Conservation (phyloP, 352 stramenopile species). For the Phytophthora constricta region DNA sequence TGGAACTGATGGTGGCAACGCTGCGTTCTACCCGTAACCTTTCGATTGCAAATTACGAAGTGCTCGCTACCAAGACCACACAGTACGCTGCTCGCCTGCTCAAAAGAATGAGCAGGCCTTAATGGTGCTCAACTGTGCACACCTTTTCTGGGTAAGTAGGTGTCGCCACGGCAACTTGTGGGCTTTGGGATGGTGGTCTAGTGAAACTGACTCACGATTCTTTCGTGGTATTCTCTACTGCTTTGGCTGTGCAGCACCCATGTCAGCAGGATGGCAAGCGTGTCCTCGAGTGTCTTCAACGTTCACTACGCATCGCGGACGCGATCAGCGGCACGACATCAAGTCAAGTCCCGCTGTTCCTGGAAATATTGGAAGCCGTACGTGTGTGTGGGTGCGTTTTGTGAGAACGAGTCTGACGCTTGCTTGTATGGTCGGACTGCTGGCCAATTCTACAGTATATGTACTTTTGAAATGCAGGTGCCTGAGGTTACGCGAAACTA, state of each 20-base stretch:
- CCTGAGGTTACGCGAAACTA: conserved; percentile 77
- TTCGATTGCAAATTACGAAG: conserved; percentile 92
- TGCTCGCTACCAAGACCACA: conserved; percentile 96
- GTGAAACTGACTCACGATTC: not conserved
- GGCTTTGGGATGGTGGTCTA: not conserved
- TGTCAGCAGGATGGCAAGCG: conserved; percentile 92
- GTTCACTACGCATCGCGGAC: conserved; percentile 96
- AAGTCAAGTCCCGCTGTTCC: conserved; percentile 94
- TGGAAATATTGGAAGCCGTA: conserved; percentile 95
- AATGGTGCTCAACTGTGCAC: conserved; percentile 94
- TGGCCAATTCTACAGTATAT: conserved; percentile 66
- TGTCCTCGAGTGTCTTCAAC: conserved; percentile 97
- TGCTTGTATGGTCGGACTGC: conserved; percentile 1
- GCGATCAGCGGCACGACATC: conserved; percentile 73
- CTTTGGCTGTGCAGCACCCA: conserved; percentile 48
- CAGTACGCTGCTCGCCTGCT: conserved; percentile 97
- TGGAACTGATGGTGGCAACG: conserved; percentile 91
- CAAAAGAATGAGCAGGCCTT: conserved; percentile 97
- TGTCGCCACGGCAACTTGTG: no score
- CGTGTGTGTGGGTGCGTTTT: conserved; percentile 15
- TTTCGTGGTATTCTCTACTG: conserved; percentile 3
- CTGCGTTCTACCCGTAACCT: conserved; percentile 85
- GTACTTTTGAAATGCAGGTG: conserved; percentile 92
- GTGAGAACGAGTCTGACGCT: conserved; percentile 42
- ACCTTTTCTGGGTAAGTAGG: conserved; percentile 94